Percentiles rank a stretch among this genome's conserved stretches.
Evolutionary conservation across 2,329 filamentous ascomycete genomes (phyloP).

Genomic region (Cercospora sp.): DNA sequence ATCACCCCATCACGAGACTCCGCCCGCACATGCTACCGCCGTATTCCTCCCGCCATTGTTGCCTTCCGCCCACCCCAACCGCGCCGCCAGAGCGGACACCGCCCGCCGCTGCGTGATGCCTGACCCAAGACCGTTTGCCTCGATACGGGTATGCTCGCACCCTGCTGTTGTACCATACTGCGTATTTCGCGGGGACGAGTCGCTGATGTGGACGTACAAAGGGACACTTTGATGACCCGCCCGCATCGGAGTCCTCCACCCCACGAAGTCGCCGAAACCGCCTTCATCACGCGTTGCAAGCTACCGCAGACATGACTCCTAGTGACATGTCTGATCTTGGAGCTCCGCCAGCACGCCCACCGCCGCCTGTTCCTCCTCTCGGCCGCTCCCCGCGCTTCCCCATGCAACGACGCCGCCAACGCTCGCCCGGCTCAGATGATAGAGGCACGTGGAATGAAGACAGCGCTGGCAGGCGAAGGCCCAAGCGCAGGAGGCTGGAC

Average conservation of each 20-base stretch:
- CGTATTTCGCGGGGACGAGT: slow-evolving; percentile 11
- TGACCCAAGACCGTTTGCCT: slow-evolving; percentile 27
- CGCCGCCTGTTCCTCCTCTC: slow-evolving; percentile 14
- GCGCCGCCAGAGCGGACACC: neutral
- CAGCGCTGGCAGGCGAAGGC: slow-evolving; percentile 23
- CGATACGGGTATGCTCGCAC: slow-evolving; percentile 25
- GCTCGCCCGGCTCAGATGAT: slow-evolving; percentile 25
- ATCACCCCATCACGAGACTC: neutral
- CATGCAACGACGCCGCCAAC: slow-evolving; percentile 25
- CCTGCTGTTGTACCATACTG: neutral
- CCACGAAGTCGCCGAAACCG: slow-evolving; percentile 36
- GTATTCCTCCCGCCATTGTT: neutral
- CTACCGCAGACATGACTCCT: slow-evolving; percentile 37
- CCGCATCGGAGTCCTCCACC: slow-evolving; percentile 39
- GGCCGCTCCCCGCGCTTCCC: slow-evolving; percentile 17
- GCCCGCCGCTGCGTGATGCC: slow-evolving; percentile 22
- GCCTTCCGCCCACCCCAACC: neutral
- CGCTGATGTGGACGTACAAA: slow-evolving; percentile 23
- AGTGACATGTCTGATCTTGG: slow-evolving; percentile 27
- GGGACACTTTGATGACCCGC: slow-evolving; percentile 49
- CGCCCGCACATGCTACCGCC: neutral
- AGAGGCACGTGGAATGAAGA: slow-evolving; percentile 23
- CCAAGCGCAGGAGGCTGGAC: slow-evolving; percentile 45
- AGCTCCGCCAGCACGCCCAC: slow-evolving; percentile 11
- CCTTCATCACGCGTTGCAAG: slow-evolving; percentile 39